Base-by-base conservation (phyloP, 257 asterid genomes). In the Primulina tabacum region DNA sequence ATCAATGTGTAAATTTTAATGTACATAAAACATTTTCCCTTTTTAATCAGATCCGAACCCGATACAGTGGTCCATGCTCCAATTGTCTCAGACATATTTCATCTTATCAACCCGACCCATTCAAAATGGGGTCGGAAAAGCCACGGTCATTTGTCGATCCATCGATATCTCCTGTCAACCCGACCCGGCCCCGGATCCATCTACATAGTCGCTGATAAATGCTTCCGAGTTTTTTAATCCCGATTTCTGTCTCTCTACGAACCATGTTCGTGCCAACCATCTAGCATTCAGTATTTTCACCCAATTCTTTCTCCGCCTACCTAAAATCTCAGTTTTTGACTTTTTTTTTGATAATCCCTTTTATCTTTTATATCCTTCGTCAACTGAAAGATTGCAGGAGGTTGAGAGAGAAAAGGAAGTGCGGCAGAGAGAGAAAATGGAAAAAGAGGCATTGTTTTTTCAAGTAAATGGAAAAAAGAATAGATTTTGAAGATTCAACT, bases 281-380 rank as follows among this genome's bases (percentile, higher is more conserved):
- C 55, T 11, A 59, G 76, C 68, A 63, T 64, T 72, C 71, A 52
- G 69, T 65, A 35, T 67, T 50, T 40, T 52, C 66, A 57, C 47
- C 28, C 34, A 67, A 73, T 64, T 8, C 53, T 57, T 29, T 40
- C 56, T 56, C 73, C 61, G 62, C 62, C 74, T 64, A 60, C 62
- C 71, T 66, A 68, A 77, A 76, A 71, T 71, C 76, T 81, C 52
- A 24, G 26, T 70, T 81, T 81, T 71, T 29, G 71, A 61, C 77
- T 38, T 43, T 29, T 47, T 32, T 60, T 53, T 50, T 67, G 8
- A 26, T 21, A 71, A 6, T 33, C 16, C 66, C 65, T 20, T 73
- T 14, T 34, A 43, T 24, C 65, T 38, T 83, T 71, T 77, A 82
- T 84, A 83, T 74, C 81, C 68, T 70, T 78, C 71, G 83, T 83